Evolutionary conservation across 257 asterid species (phyloP), one percentile per base, ranked within the genome.

Genomic region (Salvia splendens): DNA sequence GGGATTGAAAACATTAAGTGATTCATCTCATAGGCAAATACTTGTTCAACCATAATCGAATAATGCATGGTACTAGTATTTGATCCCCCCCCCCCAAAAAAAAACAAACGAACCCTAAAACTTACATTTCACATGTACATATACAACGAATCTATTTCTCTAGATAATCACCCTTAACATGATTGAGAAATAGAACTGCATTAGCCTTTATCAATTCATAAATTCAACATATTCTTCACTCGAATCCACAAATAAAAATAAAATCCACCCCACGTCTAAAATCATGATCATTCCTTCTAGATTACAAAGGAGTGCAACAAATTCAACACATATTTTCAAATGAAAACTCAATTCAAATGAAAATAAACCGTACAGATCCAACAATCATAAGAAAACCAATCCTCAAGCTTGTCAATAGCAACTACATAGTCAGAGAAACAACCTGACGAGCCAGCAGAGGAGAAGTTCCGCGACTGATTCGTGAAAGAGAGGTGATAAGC

Each of bases 401-500:
- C 20, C 12, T n/a, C 15, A 60, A 60, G 40, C 57, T 33, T 52
- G 65, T 46, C 4, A 38, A 17, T 36, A 57, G 60, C 74, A 41
- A 61, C 32, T 20, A 56, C 67, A 41, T 4, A 49, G 56, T 58
- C 12, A 50, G 33, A 36, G 30, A 42, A 40, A 20, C 24, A 20
- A 90, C 97, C 96, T 76, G 93, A 72, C 53, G 96, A 78, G 15
- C 94, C 60, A 8, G 84, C 54, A 58, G 91, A 65, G n/a, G 95
- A 92, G 83, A 79, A 88, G 75, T 69, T 79, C 58, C 96, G 82
- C 72, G 57, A 76, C 49, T 80, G 73, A 74, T 79, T 85, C 35
- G 61, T 64, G 49, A 57, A 40, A 54, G 20, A 45, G 35, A 63
- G 71, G 6, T 71, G 80, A 14, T 61, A 72, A 46, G 64, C 52